Base-by-base conservation (phyloP, 306 rosid genomes). In the Trichosanthes cucumerina region DNA sequence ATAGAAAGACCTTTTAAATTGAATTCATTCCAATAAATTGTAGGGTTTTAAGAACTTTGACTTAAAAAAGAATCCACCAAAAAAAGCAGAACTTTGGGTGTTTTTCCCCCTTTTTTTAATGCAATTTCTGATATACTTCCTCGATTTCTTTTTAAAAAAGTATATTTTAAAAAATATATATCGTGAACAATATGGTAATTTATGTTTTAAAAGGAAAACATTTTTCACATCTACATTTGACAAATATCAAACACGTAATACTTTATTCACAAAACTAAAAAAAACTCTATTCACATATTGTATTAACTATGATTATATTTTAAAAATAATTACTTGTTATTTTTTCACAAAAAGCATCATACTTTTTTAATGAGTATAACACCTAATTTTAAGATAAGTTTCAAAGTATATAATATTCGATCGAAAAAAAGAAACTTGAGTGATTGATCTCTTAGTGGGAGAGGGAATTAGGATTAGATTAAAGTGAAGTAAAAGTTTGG, bases 31-130 rank as follows among this genome's bases (percentile, higher is more conserved):
- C 38, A 38, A 70, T 43, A 71, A 70, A 71, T 12, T 71, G 76
- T 13, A 46, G 58, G 76, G 76, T 71, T 71, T 71, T 71, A 14
- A 71, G 23, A 46, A 46, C 57, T 71, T 71, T 71, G 76, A 71
- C 76, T 46, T 12, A 3, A 71, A 71, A 66, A 71, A 24, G 53
- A 68, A 41, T 68, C 75, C 74, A 9, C 39, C 19, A 12, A 0
- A 9, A 28, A 68, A 68, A 38, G 74, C 9, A 7, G 11, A 3
- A 18, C 6, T 26, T 11, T 59, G 15, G 14, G 73, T 65, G 26
- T 38, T 2, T n/a, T 39, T 64, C 23, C 4, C 11, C 11, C 7
- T 26, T 5, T 13, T 13, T 28, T 59, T 11, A 26, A 24, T 59
- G 6, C n/a, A 26, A 24, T 12, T 60, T 26, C 66, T 7, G 3